Evolutionary conservation across 495 filamentous ascomycete genomes (phyloP), one percentile per base, ranked within the genome.

Genomic region (Xylaria scruposa): DNA sequence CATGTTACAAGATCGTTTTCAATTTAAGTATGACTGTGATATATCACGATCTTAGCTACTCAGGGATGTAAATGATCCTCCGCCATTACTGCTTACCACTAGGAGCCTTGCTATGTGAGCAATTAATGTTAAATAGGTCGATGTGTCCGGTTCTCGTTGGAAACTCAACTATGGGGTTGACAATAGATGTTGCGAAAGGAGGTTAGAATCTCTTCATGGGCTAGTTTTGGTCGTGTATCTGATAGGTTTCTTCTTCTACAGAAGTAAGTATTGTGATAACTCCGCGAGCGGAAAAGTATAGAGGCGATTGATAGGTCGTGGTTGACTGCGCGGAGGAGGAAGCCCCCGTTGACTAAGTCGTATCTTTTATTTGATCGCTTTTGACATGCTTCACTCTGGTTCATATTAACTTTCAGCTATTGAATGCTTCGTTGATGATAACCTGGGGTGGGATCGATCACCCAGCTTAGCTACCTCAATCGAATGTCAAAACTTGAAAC

Each of bases 401-500:
- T 47, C 38, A 21, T 24, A n/a, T 33, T 33, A 24, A 47, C 33
- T 47, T 65, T 40, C 33, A 65, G 44, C 62, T 47, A 40, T n/a
- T 21, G 38, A 12, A 49, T 17, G 3, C 5, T 47, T 44, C 26
- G 24, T 51, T 38, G 63, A 51, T 51, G 63, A 51, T 51, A 36
- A 51, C 51, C 26, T 10, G 6, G 21, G 7, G 36, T 26, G 4
- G 40, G 24, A 49, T 49, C 44, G 24, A 49, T 49, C 44, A 15
- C 40, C 42, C 9, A 51, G 15, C 46, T 38, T 66, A 6, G 63
- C 63, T 33, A 29, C 63, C 40, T 49, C 63, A 15, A 65, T 31
- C 6, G 42, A 65, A 24, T 15, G 62, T 40, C 42, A 33, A 33
- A 33, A 51, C 15, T 51, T 66, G 42, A 36, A 33, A 49, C 26